Conservation (phyloP, 2,329 filamentous ascomycete genomes). For the Pezizomycotina sp. region DNA sequence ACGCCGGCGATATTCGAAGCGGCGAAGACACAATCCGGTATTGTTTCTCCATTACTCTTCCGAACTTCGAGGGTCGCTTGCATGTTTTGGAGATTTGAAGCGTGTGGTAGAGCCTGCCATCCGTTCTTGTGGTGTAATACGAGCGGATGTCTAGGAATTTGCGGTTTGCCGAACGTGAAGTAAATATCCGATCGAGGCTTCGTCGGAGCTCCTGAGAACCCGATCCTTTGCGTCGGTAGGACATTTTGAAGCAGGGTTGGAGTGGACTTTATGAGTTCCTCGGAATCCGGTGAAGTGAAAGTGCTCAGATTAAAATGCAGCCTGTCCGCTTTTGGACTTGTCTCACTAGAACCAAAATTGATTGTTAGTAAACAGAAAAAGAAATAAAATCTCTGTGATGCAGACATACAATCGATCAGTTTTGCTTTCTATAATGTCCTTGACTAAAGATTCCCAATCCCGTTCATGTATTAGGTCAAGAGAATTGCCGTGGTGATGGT, state of each 20-base stretch:
- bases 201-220: slow-evolving; percentile 80
- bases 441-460: slow-evolving; percentile 25
- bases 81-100: slow-evolving; percentile 52
- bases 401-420: slow-evolving; percentile 24
- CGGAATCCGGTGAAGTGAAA: slow-evolving; percentile 62
- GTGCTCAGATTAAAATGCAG: slow-evolving; percentile 64
- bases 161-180: slow-evolving; percentile 62
- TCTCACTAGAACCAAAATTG: slow-evolving; percentile 32
- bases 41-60: slow-evolving; percentile 51
- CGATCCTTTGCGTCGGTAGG: slow-evolving; percentile 68
- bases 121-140: slow-evolving; percentile 58
- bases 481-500: too few relatives aligned
- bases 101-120: slow-evolving; percentile 55
- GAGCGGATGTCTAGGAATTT: slow-evolving; percentile 51
- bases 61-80: slow-evolving; percentile 84
- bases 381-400: slow-evolving; percentile 10
- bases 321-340: slow-evolving; percentile 54
- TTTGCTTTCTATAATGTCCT: slow-evolving; percentile 25
- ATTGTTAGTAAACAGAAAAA: background rate
- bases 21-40: slow-evolving; percentile 75
- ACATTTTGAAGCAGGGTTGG: slow-evolving; percentile 76
- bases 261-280: slow-evolving; percentile 64
- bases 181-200: slow-evolving; percentile 90
- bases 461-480: too few relatives aligned
- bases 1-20: slow-evolving; percentile 63